Evolutionary conservation across 2,329 filamentous ascomycete genomes (phyloP).

Genomic region (Neospermospora avenae): DNA sequence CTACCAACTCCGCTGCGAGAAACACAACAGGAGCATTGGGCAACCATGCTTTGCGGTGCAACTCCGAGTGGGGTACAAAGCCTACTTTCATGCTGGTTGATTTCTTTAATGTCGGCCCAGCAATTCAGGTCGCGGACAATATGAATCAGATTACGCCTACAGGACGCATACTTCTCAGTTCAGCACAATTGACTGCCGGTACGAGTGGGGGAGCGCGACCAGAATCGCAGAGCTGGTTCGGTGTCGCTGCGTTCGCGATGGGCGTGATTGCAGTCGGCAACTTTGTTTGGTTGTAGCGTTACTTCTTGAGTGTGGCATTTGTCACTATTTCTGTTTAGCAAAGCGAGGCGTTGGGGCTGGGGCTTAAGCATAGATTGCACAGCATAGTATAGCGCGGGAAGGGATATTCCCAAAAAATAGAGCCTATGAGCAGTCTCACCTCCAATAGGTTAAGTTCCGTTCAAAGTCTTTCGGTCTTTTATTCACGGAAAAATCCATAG

Average conservation of each 20-base stretch:
- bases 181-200: slow-evolving; percentile 21
- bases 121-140: slow-evolving; percentile 65
- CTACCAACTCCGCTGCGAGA: slow-evolving; percentile 63
- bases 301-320: slow-evolving; percentile 5
- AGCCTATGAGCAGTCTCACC: neutral
- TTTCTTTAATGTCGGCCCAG: slow-evolving; percentile 71
- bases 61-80: slow-evolving; percentile 53
- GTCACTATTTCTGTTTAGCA: slow-evolving; percentile 13
- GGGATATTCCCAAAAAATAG: neutral
- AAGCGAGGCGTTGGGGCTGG: slow-evolving; percentile 25
- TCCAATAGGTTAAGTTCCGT: too few relatives aligned
- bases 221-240: slow-evolving; percentile 7
- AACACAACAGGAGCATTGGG: slow-evolving; percentile 51
- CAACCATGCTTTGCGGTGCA: slow-evolving; percentile 51
- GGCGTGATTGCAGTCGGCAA: slow-evolving; percentile 23
- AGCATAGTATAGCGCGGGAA: neutral
- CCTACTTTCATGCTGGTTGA: slow-evolving; percentile 78
- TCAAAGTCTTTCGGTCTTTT: too few relatives aligned
- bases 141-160: slow-evolving; percentile 54
- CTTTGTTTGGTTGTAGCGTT: slow-evolving; percentile 23
- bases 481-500: too few relatives aligned
- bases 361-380: slow-evolving; percentile 1
- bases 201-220: slow-evolving; percentile 7
- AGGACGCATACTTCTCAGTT: slow-evolving; percentile 27
- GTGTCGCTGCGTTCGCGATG: slow-evolving; percentile 15